Base-by-base conservation (phyloP, 805 yeast genomes). In the Brettanomyces custersianus region DNA sequence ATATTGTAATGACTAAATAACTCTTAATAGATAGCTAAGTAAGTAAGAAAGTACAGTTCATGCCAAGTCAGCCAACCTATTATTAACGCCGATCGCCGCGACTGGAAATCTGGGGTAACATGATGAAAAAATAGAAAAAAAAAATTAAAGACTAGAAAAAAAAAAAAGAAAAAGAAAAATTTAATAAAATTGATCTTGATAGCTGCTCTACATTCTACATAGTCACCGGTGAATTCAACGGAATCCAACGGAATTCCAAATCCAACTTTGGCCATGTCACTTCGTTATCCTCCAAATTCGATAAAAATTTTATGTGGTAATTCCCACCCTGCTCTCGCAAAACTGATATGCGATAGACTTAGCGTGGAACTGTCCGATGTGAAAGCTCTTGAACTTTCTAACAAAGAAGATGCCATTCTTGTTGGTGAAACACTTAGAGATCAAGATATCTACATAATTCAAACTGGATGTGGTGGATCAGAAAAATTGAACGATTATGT, bases 251-350 rank as follows among this genome's bases (percentile, higher is more conserved):
- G n/a, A n/a, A n/a, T n/a, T n/a, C n/a, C n/a, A n/a, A n/a, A n/a
- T n/a, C n/a, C n/a, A n/a, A n/a, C n/a, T n/a, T n/a, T n/a, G n/a
- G 20, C 9, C 11, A 60, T 60, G 65, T 54, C 65, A 3, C 40
- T 53, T 4, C 49, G 49, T 17, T 52, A 54, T 28, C 47, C 52
- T 1, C 57, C 55, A 9, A 74, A 73, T 47, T 59, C 70, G 28
- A 72, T 74, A 40, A 72, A 68, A 46, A 54, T 74, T 22, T 50
- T 74, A 36, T 57, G 74, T 4, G 80, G 77, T 15, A 85, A 84
- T 58, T 83, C 94, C 2, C 97, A 90, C 55, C 87, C 88, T 2
- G 82, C 76, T 34, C 71, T 90, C 31, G 82, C 94, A n/a, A 70
- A 74, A 42, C 64, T 67, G 29, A 84, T 92, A 25, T 74, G 92